phyloP scores from a whole-genome alignment of 805 yeast genomes.

The Cyberlindnera euphorbiae region DNA sequence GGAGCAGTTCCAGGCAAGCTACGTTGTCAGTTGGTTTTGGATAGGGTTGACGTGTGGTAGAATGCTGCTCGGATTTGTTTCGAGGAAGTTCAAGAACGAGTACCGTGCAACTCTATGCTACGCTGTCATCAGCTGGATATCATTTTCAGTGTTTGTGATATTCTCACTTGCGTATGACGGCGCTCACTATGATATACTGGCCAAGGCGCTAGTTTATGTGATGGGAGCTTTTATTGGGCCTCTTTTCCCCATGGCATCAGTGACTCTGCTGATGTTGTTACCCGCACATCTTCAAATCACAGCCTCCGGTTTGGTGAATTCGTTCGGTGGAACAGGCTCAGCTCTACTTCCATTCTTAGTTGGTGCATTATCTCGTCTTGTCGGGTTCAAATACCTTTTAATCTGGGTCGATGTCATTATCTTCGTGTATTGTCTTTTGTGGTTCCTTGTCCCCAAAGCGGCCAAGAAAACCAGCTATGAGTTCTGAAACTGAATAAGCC shows the following conservation, averaged over 20 bases:
- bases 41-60: slow-evolving; percentile 66
- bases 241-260: slow-evolving; percentile 66
- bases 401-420: slow-evolving; percentile 9
- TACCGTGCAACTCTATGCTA: slow-evolving; percentile 33
- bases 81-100: slow-evolving; percentile 43
- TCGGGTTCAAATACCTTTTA: slow-evolving; percentile 10
- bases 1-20: slow-evolving; percentile 44
- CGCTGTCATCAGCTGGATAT: slow-evolving; percentile 31
- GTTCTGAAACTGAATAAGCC: slow-evolving; percentile 4
- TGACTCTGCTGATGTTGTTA: slow-evolving; percentile 55
- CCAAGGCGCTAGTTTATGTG: slow-evolving; percentile 27
- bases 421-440: slow-evolving; percentile 8
- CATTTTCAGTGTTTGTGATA: slow-evolving; percentile 19
- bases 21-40: slow-evolving; percentile 69
- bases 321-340: slow-evolving; percentile 81
- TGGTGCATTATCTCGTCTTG: slow-evolving; percentile 36
- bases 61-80: slow-evolving; percentile 50
- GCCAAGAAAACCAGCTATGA: slow-evolving; percentile 3
- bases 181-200: slow-evolving; percentile 1
- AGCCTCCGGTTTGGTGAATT: slow-evolving; percentile 72
- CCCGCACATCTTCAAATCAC: slow-evolving; percentile 57
- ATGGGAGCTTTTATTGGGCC: slow-evolving; percentile 67
- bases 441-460: slow-evolving; percentile 7
- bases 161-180: slow-evolving; percentile 13
- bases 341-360: slow-evolving; percentile 65